A percentile compares a stretch with the other conserved stretches of the same genome.
phyloP scores from a whole-genome alignment of 176 grass and related monocot genomes.

The Ananas comosus region DNA sequence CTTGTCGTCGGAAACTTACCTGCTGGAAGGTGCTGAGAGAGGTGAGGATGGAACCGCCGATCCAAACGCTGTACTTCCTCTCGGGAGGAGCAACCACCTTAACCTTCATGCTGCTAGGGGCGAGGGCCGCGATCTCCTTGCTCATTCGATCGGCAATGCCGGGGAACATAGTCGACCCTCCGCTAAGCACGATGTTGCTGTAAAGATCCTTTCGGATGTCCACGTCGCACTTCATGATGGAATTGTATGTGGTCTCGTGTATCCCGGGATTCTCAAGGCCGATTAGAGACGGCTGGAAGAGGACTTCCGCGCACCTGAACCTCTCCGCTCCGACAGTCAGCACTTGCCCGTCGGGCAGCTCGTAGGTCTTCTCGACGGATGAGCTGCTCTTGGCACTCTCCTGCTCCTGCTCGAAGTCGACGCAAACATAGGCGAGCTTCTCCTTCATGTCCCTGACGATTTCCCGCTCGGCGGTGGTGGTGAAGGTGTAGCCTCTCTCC shows the following conservation, averaged over 20 bases:
- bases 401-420: constrained; percentile 72
- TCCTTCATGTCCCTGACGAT: constrained; percentile 92
- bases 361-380: constrained; percentile 67
- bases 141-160: constrained; percentile 80
- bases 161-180: constrained; percentile 83
- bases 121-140: constrained; percentile 74
- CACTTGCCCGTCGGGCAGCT: constrained; percentile 77
- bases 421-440: constrained; percentile 72
- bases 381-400: constrained; percentile 70
- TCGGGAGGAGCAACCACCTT: constrained; percentile 82
- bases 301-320: constrained; percentile 82
- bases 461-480: constrained; percentile 76
- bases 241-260: constrained; percentile 84
- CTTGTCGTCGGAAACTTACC: constrained; percentile 18
- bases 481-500: constrained; percentile 84
- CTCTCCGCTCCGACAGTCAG: constrained; percentile 74
- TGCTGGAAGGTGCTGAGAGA: constrained; percentile 87
- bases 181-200: constrained; percentile 68
- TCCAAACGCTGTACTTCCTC: constrained; percentile 91
- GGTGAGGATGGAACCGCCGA: constrained; percentile 74
- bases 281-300: constrained; percentile 69
- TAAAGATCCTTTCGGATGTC: constrained; percentile 88
- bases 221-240: constrained; percentile 90
- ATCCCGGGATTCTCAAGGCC: constrained; percentile 73
- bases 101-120: constrained; percentile 82